A percentile compares a stretch with the other conserved stretches of the same genome.
These are phyloP conservation scores for Quercus cerris DNA, from an alignment of 306 rosid genomes.

Conservation along the genomic window DNA sequence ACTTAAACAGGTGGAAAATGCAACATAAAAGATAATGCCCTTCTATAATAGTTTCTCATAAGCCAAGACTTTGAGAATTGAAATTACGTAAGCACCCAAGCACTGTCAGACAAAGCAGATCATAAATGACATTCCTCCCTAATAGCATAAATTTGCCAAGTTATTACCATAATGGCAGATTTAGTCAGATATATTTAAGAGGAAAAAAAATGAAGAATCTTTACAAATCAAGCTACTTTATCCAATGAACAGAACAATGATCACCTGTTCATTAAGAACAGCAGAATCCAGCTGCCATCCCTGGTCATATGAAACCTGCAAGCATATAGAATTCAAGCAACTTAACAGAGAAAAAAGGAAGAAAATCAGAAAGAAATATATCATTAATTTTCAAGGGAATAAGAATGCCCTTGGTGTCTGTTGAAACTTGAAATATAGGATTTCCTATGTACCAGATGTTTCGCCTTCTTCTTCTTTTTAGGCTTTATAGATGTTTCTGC, in stretches of 20 bases:
- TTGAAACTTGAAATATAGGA: conserved; percentile 1
- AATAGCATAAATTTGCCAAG: not conserved
- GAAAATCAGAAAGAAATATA: conserved; percentile 9
- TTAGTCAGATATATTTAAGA: not conserved
- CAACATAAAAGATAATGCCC: not conserved
- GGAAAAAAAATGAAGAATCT: not conserved
- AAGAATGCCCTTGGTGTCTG: conserved; percentile 1
- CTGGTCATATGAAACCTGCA: conserved; percentile 81
- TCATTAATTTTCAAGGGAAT: not conserved
- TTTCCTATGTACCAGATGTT: conserved; percentile 61
- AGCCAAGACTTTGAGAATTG: not conserved
- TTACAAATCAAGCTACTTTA: conserved; percentile 3
- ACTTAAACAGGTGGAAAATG: not conserved
- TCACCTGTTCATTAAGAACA: conserved; percentile 65
- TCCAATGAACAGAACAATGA: conserved; percentile 1
- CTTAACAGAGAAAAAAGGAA: conserved; percentile 16
- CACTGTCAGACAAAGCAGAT: not conserved
- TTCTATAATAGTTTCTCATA: not conserved
- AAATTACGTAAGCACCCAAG: not conserved
- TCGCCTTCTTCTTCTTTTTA: conserved; percentile 90
- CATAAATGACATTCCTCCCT: not conserved
- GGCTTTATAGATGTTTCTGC: conserved; percentile 88
- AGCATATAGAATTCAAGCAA: conserved; percentile 28
- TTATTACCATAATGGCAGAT: not conserved
- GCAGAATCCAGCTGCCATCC: conserved; percentile 90